Evolutionary conservation across 805 yeast genomes (phyloP), one percentile per base, ranked within the genome.

Genomic region (Torulaspora quercuum): DNA sequence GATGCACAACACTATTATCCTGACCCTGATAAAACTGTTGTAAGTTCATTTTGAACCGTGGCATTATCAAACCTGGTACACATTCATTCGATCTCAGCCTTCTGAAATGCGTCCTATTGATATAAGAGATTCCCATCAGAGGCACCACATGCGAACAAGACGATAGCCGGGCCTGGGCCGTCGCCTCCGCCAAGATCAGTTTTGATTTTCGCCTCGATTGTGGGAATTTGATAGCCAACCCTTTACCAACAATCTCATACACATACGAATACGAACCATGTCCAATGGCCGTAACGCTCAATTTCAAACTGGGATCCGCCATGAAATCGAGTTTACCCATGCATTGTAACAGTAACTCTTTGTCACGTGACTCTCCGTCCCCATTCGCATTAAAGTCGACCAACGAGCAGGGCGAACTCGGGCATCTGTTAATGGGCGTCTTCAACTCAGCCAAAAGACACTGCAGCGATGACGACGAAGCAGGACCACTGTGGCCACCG

Each of bases 221-320:
- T 5, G 54, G 48, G 18, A 45, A 46, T 33, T 49, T 49, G 5
- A 49, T 12, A 10, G 40, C 50, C 11, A 37, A 15, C 2, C 23
- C 26, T 11, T 11, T 6, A 14, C 18, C 37, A 8, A 19, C 15
- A 6, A 45, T 13, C 11, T 29, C 34, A 35, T 41, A 43, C 5
- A 49, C 45, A n/a, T 41, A 41, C 10, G 48, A 35, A 17, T 42
- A 37, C 3, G 49, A 23, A 5, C 53, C 53, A 6, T 33, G 42
- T 6, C 51, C 51, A 3, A 46, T 19, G 1, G 38, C 15, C 8
- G 24, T 18, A 6, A 17, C 19, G 15, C 42, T 33, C 26, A 44
- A 21, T 16, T 33, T 19, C 25, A 27, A 8, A 15, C 12, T n/a
- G 7, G 38, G 33, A 23, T 46, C 35, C 7, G 25, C 17, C 20